Evolutionary conservation across 371 early-diverging fungal genomes (phyloP), one percentile per base, ranked within the genome.

Genomic region (Cladochytrium tenue): DNA sequence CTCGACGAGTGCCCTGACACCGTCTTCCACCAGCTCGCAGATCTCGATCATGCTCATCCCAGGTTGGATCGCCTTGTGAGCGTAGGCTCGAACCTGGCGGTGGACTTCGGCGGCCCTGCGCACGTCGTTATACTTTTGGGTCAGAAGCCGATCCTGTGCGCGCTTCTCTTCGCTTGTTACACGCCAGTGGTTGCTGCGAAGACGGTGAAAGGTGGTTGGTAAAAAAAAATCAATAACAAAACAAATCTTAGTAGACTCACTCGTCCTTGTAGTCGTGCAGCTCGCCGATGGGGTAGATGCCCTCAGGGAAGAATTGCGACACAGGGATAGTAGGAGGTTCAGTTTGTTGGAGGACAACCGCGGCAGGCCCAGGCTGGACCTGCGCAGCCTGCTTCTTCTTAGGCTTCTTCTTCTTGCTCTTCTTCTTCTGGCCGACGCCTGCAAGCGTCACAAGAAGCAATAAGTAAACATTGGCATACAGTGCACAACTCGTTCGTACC

Each of bases 41-140:
- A 99, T 93, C 26, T 95, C 95, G 23, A 90, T 91, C 92, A 98
- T 90, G 43, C 88, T 79, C 90, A 98, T 94, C 51, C 99, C 99
- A 23, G 99, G 99, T 81, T 93, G 92, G 66, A 99, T 91, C 36
- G 77, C 76, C 62, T 90, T 83, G 63, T 87, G 88, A 23, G 94
- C 93, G 71, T 94, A 92, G 59, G 81, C 74, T 56, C 99, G 92
- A 3, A 96, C 82, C 66, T 86, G 81, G 56, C 86, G 79, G 76
- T 96, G 97, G 15, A 95, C 95, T 78, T 97, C 96, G 10, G 96
- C 93, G 13, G 95, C 93, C 53, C 85, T 78, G 32, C 99, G 90
- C 52, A 95, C 79, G 26, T 97, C 95, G 57, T 90, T 89, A 70
- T 78, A 80, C 34, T 69, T 56, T 62, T 79, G 76, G 31, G 58